Base-by-base conservation (phyloP, 768 basidiomycete genomes). In the Auriculariales sp. region DNA sequence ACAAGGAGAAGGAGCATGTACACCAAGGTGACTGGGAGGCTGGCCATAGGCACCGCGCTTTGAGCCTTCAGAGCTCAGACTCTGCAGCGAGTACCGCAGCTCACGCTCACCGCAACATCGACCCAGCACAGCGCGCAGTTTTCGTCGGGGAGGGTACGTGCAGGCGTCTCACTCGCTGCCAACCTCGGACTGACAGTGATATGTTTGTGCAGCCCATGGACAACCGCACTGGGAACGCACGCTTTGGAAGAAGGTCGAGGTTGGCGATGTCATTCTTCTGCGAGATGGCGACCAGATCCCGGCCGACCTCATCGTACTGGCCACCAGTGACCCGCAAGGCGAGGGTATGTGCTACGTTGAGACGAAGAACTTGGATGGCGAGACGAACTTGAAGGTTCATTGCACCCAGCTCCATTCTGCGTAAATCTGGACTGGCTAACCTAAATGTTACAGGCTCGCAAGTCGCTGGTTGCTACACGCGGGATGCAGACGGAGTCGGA, bases 241-340 rank as follows among this genome's bases (percentile, higher is more conserved):
- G 12, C 68, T 98, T 1, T 98, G 94, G 94, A 97, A 98, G 72
- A 97, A 98, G 71, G 72, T 98, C 36, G 92, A 95, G 61, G 92
- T 97, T 10, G 94, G 94, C n/a, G 94, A 98, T 60, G 66, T 97
- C 19, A 88, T 98, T 28, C 68, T 97, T 6, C 70, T 98, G 29
- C 71, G 83, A 52, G 91, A 97, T 55, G 86, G 97, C 64, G 94
- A 97, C 46, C 94, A 95, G 66, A 84, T 98, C 11, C 94, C 94
- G 0, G 94, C 94, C 6, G 94, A 99, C 59, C 83, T 98, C 55
- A 74, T 93, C 53, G 88, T 99, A 1, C 75, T 97, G 4, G 80
- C 90, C 7, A 93, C 93, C 0, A 92, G 89, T 6, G 90, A 95
- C 64, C 68, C 87, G 2, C 39, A 44, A 19, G 39, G 39, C 39